Evolutionary conservation across 345 rosid genomes (phyloP).

Genomic region (Mercurialis annua): DNA sequence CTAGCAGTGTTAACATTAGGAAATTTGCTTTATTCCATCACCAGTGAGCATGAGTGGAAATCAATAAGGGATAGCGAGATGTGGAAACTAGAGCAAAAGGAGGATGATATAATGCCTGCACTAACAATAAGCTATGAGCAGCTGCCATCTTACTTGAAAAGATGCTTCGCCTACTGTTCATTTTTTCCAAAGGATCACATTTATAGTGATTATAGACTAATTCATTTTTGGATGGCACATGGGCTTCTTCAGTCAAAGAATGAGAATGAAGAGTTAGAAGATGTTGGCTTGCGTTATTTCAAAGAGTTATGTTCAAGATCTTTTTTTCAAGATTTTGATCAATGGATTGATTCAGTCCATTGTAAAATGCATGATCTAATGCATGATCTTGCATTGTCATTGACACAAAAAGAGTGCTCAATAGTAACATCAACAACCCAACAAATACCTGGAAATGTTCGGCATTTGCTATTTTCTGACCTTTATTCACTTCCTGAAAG

Average conservation of each 20-base stretch:
- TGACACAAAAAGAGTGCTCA: slow-evolving; percentile 16
- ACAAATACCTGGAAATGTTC: background rate
- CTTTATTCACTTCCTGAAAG: background rate
- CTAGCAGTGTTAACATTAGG: slow-evolving; percentile 22
- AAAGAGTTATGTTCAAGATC: background rate
- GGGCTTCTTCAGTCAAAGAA: slow-evolving; percentile 14
- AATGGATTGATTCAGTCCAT: fast-evolving
- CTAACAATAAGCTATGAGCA: slow-evolving; percentile 20
- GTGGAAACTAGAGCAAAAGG: slow-evolving; percentile 15
- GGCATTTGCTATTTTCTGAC: background rate
- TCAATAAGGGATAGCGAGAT: slow-evolving; percentile 22
- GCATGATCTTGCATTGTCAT: slow-evolving; percentile 25
- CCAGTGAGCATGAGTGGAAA: slow-evolving; percentile 13
- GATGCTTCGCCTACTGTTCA: slow-evolving; percentile 17
- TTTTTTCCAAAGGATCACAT: slow-evolving; percentile 22
- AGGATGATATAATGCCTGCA: slow-evolving; percentile 5
- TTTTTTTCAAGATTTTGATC: slow-evolving; percentile 22
- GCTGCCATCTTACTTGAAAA: too few species aligned
- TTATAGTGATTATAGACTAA: fast-evolving
- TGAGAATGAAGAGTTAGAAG: slow-evolving; percentile 8
- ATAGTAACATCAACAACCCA: background rate
- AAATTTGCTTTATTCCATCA: slow-evolving; percentile 1
- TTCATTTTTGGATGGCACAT: slow-evolving; percentile 24
- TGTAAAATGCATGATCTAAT: slow-evolving; percentile 33
- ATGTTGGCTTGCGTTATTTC: slow-evolving; percentile 14